Base-by-base conservation (phyloP, 805 yeast genomes). In the Starmerella etchellsii region DNA sequence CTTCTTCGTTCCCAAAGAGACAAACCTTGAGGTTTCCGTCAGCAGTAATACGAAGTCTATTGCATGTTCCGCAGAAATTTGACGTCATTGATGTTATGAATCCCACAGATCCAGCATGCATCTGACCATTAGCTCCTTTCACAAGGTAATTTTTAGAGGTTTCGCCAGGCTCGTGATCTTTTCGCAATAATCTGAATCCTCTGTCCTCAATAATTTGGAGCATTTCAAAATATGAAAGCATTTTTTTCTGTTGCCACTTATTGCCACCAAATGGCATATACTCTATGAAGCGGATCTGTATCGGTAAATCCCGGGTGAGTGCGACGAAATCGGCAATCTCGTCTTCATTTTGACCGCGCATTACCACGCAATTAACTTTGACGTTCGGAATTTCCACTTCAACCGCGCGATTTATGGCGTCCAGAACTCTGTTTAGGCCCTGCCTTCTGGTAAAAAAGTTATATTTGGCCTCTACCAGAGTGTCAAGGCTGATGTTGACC, bases 241-340 rank as follows among this genome's bases (percentile, higher is more conserved):
- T 60, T 47, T 71, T 71, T 7, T 54, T 47, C 29, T 57, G 49
- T 14, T 66, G 59, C 76, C 76, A 71, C 47, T 66, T 67, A 53
- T 71, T 71, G 2, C 77, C 77, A 43, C 62, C 70, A 50, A 71
- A 71, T 4, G 77, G 77, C 77, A 71, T 71, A 53, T 70, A 71
- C 49, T 71, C 77, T 31, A 71, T 71, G 49, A 71, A 71, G 40
- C 76, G 56, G 19, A 71, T 66, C 46, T 71, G 74, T 6, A 71
- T 44, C 4, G 67, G 64, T 31, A 55, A 49, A 28, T 59, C 54
- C 39, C 55, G 50, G 10, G 71, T 61, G 42, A 71, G 40, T 28
- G 61, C 62, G 1, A 68, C 70, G 54, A 71, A 71, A 45, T 68
- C 64, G 16, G 63, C 43, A 2, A 71, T 59, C 49, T 71, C 76